Evolutionary conservation across 2,329 filamentous ascomycete species (phyloP), one percentile per base, ranked within the genome.

Genomic region (Colletotrichum lindemuthianum): DNA sequence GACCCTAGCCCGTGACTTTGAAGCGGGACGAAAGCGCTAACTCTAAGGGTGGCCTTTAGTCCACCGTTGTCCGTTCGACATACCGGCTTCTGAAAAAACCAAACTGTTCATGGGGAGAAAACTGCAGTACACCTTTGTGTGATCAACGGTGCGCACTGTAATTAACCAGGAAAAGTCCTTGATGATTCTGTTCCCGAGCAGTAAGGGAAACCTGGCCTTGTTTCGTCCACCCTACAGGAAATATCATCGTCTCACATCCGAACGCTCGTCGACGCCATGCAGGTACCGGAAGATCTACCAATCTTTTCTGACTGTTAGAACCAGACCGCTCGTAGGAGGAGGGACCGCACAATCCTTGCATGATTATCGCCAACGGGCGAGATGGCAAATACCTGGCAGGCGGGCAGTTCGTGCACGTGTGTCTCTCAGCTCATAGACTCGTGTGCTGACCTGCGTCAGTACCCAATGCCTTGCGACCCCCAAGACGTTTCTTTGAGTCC

Each of bases 21-120:
- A 61, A 65, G 57, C 61, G 61, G 61, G 58, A 65, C 58, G 47
- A 61, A 43, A n/a, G 61, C 47, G 51, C 37, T 56, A 65, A 65
- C 51, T 60, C 36, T 51, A 61, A 61, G 16, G 43, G 15, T 16
- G 15, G 12, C 24, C 41, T 16, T 12, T 36, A 50, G 41, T 34
- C 7, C 52, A 45, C 58, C 56, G 58, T 61, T 57, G 51, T 61
- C 58, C 51, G 37, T 51, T 24, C 24, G 24, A 24, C 24, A 24
- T 24, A 24, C 24, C 24, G 24, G 4, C 24, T 5, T 24, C 24
- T 24, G 24, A 24, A 24, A 24, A 24, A 24, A 24, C 2, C 24
- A 24, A 24, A 4, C 24, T 24, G 24, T 24, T 24, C 5, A 24
- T 24, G 24, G 2, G 24, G 24, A 24, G 24, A 24, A 24, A 24